Percentiles rank a stretch among this genome's conserved stretches.
Evolutionary conservation across 352 stramenopile species (phyloP).

Genomic region (Thraustochytrium striatum): DNA sequence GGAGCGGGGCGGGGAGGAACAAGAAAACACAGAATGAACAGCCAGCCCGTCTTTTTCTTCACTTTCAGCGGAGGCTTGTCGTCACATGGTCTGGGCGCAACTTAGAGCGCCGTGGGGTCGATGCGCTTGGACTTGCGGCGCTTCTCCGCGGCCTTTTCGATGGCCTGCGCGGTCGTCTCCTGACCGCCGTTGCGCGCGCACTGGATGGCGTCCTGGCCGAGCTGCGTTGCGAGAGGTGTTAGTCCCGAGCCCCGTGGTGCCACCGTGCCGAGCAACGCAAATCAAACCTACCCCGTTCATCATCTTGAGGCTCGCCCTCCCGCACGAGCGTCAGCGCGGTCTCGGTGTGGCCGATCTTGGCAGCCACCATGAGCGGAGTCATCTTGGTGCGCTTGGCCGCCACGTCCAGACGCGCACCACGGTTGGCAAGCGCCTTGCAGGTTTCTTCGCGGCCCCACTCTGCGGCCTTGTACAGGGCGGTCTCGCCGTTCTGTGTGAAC

Average conservation of each 20-base stretch:
- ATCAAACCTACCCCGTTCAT: constrained; percentile 8
- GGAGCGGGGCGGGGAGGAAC: too few relatives aligned
- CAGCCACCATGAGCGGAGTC: constrained; percentile 37
- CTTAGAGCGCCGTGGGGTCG: constrained; percentile 26
- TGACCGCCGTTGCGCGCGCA: not conserved
- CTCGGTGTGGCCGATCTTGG: not conserved
- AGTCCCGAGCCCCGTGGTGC: too few relatives aligned
- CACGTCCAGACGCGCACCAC: constrained; percentile 13
- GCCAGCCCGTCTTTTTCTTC: not conserved
- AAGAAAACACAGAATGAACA: not conserved
- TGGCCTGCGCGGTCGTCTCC: constrained; percentile 10
- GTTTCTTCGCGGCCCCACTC: constrained; percentile 19
- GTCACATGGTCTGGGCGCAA: not conserved
- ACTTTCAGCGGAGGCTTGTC: not conserved
- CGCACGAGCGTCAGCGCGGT: not conserved
- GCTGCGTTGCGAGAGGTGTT: too few relatives aligned
- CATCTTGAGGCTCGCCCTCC: not conserved
- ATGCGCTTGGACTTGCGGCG: constrained; percentile 35
- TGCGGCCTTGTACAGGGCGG: constrained; percentile 38
- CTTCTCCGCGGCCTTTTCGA: not conserved
- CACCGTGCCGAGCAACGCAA: too few relatives aligned
- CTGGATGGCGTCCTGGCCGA: constrained; percentile 3
- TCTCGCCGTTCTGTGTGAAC: constrained; percentile 35
- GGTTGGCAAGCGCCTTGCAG: not conserved
- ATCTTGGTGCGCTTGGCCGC: constrained; percentile 29